A percentile compares a stretch with the other conserved stretches of the same genome.
These are phyloP conservation scores for Leccinum disarticulatum DNA, from an alignment of 768 basidiomycete species.

Conservation along the genomic window DNA sequence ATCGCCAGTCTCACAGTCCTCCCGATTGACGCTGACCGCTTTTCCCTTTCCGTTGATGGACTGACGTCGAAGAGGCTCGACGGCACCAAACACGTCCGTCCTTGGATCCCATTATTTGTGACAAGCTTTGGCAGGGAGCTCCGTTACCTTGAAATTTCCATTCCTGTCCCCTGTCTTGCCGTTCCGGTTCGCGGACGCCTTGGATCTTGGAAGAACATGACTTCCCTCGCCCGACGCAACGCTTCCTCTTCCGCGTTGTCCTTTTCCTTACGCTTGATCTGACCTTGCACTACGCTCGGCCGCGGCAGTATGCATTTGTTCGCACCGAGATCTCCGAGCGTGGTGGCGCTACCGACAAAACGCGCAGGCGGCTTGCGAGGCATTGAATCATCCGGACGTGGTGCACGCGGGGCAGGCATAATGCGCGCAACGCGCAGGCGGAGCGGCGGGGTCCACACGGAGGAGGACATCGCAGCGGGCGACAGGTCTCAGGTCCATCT, in stretches of 20 bases:
- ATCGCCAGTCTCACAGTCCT: slow-evolving; percentile 19
- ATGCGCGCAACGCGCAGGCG: slow-evolving; percentile 58
- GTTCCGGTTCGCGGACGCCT: slow-evolving; percentile 6
- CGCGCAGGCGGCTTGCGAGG: slow-evolving; percentile 63
- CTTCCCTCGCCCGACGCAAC: slow-evolving; percentile 35
- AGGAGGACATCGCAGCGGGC: slow-evolving; percentile 20
- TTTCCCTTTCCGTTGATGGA: slow-evolving; percentile 36
- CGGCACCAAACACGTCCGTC: slow-evolving; percentile 33
- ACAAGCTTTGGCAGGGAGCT: slow-evolving; percentile 36
- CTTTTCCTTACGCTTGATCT: slow-evolving; percentile 18
- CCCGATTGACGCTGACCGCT: slow-evolving; percentile 29
- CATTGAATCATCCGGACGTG: slow-evolving; percentile 77
- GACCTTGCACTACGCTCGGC: slow-evolving; percentile 3
- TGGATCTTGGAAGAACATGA: slow-evolving; percentile 39
- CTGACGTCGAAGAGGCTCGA: slow-evolving; percentile 16
- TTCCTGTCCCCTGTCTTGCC: slow-evolving; percentile 7
- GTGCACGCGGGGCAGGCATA: slow-evolving; percentile 41
- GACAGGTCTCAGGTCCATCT: slow-evolving; percentile 64
- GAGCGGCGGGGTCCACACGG: slow-evolving; percentile 27
- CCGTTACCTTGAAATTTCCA: slow-evolving; percentile 47
- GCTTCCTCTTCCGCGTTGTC: slow-evolving; percentile 30
- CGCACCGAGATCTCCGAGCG: slow-evolving; percentile 17
- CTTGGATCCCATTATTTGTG: slow-evolving; percentile 19
- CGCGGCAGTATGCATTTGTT: slow-evolving; percentile 25
- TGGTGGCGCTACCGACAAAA: slow-evolving; percentile 11